Conservation (phyloP, 345 rosid species). For the Gossypium australe region DNA sequence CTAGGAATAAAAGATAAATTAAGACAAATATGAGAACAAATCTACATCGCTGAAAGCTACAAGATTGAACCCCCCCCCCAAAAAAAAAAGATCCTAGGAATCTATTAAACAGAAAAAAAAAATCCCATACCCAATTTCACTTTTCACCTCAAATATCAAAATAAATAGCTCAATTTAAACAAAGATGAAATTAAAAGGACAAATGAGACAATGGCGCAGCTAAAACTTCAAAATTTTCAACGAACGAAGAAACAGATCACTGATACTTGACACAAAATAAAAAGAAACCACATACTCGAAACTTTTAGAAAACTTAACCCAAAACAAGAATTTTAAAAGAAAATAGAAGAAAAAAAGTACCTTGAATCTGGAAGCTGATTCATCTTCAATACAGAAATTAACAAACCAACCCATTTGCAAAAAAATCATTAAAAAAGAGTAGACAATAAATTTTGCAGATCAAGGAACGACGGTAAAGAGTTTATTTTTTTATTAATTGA, state of each 20-base stretch:
- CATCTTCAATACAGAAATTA: slow-evolving; percentile 9
- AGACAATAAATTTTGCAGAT: slow-evolving; percentile 30
- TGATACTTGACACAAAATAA: background rate
- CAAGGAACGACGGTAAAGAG: slow-evolving; percentile 23
- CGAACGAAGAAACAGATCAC: background rate
- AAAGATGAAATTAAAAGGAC: background rate
- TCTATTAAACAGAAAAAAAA: background rate
- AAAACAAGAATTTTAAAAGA: background rate
- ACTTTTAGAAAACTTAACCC: background rate
- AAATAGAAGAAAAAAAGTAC: slow-evolving; percentile 5
- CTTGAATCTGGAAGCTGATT: slow-evolving; percentile 24
- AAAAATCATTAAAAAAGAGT: background rate
- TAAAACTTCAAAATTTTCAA: background rate
- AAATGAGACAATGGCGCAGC: slow-evolving; percentile 17
- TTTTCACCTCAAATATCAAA: slow-evolving; percentile 6
- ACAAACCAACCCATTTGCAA: slow-evolving; percentile 22
- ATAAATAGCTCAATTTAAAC: background rate
- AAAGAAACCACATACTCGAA: slow-evolving; percentile 12
- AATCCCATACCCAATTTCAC: slow-evolving; percentile 11
- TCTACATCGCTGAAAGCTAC: slow-evolving; percentile 11
- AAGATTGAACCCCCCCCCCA: background rate
- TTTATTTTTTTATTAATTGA: background rate
- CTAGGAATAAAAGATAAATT: background rate
- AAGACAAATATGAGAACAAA: background rate
- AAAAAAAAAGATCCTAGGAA: background rate